Base-by-base conservation (phyloP, 208 protist species). In the Wallacemonas sp. region DNA sequence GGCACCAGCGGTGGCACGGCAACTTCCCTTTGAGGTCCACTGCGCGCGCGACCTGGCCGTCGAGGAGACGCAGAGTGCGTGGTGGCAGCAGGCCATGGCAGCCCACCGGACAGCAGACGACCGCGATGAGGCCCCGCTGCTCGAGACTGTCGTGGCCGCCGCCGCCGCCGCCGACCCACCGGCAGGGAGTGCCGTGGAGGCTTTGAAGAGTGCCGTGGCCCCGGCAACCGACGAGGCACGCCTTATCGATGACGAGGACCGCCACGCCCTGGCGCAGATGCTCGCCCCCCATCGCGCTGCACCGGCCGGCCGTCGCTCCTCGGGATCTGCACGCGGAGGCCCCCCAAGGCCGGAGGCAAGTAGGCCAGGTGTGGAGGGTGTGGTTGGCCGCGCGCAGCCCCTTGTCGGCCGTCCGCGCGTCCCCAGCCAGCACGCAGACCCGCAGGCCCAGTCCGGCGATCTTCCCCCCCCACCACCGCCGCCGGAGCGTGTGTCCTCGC, bases 61-160 rank as follows among this genome's bases (percentile, higher is more conserved):
- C 28, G 46, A 49, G 14, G 46, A 50, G 62, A 67, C 62, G 41
- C 62, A 67, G 26, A 67, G 26, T 16, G 49, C 29, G 26, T 67
- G 42, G 62, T 44, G 44, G 38, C 50, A 28, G 22, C 1, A 28
- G 0, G 57, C 31, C 16, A 25, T 22, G 44, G 44, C 18, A 8
- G 44, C 7, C 44, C 18, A 49, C 44, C 11, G 8, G 44, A 49
- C n/a, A 22, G 7, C 16, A 12, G 18, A 49, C 44, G n/a, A 1
- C 44, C 16, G 20, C 10, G 18, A 22, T 7, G 12, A 22, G 7
- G n/a, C n/a, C n/a, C n/a, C n/a, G n/a, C n/a, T n/a, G n/a, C n/a
- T n/a, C n/a, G n/a, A n/a, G n/a, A n/a, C n/a, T n/a, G n/a, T n/a
- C n/a, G n/a, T n/a, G n/a, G n/a, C n/a, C n/a, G n/a, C n/a, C n/a